Conservation (phyloP, 2,329 filamentous ascomycete genomes). For the Catunica adiposa region DNA sequence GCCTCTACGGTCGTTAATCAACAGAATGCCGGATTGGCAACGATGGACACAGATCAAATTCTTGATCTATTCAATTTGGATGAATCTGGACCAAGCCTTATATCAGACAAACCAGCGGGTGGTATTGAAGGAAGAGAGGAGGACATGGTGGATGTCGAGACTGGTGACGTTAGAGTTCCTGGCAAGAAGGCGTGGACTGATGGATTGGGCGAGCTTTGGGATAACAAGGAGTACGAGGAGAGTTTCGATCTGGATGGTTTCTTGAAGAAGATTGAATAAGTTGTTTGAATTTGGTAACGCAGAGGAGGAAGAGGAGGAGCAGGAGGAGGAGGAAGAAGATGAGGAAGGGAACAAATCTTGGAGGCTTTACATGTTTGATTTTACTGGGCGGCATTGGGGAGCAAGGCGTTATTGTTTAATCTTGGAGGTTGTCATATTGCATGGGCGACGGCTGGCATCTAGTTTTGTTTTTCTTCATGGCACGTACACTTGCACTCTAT, state of each 20-base stretch:
- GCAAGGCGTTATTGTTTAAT: slow-evolving; percentile 11
- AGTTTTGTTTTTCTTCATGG: too few species aligned
- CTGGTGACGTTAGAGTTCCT: slow-evolving; percentile 85
- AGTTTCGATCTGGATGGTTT: slow-evolving; percentile 94
- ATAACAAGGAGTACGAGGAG: slow-evolving; percentile 94
- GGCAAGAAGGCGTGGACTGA: slow-evolving; percentile 94
- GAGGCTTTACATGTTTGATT: not conserved
- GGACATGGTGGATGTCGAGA: slow-evolving; percentile 86
- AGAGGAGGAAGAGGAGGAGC: not conserved
- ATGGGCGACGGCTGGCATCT: not conserved
- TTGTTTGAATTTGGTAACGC: not conserved
- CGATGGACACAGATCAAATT: slow-evolving; percentile 98
- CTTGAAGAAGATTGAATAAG: slow-evolving; percentile 72
- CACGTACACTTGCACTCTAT: too few species aligned
- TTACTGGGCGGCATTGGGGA: slow-evolving; percentile 3
- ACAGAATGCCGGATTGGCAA: slow-evolving; percentile 83
- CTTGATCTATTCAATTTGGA: slow-evolving; percentile 89
- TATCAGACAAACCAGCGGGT: slow-evolving; percentile 34
- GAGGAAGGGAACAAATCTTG: too few species aligned
- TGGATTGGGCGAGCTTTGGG: slow-evolving; percentile 90
- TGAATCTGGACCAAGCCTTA: slow-evolving; percentile 52
- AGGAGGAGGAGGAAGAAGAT: too few species aligned
- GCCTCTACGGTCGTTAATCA: slow-evolving; percentile 97
- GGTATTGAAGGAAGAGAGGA: slow-evolving; percentile 49
- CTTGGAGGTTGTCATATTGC: not conserved